These are phyloP conservation scores for Colletotrichum sp. DNA, from an alignment of 2,329 filamentous ascomycete genomes.

Conservation along the genomic window DNA sequence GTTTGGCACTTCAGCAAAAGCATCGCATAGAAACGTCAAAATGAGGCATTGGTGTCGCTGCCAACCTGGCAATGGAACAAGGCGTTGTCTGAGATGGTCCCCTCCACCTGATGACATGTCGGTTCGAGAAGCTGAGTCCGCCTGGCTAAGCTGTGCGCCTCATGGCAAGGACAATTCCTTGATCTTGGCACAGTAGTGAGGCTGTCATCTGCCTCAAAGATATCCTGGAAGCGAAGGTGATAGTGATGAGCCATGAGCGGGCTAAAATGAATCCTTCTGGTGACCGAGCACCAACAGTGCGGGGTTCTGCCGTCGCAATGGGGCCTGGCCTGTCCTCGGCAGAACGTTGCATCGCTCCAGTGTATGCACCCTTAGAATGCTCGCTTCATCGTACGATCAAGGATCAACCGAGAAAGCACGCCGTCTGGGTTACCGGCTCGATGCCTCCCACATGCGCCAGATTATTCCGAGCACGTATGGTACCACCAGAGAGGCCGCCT, in stretches of 20 bases:
- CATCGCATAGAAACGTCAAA: accelerated
- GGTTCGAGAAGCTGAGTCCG: background rate
- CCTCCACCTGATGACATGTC: background rate
- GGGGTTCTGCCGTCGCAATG: background rate
- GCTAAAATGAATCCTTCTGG: background rate
- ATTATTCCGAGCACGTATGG: background rate
- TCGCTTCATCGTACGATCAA: background rate
- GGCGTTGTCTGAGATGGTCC: background rate
- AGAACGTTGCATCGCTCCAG: background rate
- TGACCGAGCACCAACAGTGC: background rate
- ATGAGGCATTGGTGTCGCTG: background rate
- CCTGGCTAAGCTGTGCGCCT: background rate
- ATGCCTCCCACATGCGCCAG: background rate
- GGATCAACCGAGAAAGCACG: background rate
- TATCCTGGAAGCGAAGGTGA: background rate
- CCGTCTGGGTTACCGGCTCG: background rate
- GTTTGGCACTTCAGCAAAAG: background rate
- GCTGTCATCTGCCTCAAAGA: background rate
- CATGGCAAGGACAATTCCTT: background rate
- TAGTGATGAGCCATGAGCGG: background rate
- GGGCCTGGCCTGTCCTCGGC: background rate
- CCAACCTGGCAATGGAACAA: background rate
- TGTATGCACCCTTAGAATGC: background rate
- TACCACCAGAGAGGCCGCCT: background rate
- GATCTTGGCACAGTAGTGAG: background rate